Conservation (phyloP, 169 alveolate genomes). For the Eimeria sp. region DNA sequence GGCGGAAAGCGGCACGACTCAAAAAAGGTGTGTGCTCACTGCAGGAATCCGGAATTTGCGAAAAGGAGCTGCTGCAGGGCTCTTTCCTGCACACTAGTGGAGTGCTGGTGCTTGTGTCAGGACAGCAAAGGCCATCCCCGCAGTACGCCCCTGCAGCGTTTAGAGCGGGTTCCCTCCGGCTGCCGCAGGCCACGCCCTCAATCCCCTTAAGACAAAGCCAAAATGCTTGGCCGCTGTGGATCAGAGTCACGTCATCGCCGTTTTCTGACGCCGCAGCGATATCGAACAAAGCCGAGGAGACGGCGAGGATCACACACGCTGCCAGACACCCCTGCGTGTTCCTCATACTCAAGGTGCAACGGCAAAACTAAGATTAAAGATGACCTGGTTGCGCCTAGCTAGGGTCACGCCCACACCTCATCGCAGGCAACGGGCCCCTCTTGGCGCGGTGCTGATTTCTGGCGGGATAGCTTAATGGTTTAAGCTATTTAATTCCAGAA, state of each 20-base stretch:
- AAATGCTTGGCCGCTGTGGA: conserved; percentile 31
- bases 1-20: not conserved
- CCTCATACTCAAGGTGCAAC: conserved; percentile 22
- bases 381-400: not conserved
- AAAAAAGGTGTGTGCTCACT: not conserved
- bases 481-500: not conserved
- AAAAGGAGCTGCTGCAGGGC: conserved; percentile 8
- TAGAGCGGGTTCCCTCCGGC: conserved; percentile 68
- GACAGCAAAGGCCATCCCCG: conserved; percentile 65
- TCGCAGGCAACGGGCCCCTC: not conserved
- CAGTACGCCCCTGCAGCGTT: conserved; percentile 14
- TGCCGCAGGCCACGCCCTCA: conserved; percentile 70
- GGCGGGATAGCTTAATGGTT: not conserved
- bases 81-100: conserved; percentile 23
- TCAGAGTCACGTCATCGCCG: not conserved
- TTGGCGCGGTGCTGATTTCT: not conserved
- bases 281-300: not conserved
- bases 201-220: conserved; percentile 53
- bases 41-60: not conserved
- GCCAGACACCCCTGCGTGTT: not conserved
- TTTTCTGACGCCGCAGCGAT: not conserved
- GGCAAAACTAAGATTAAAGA: not conserved
- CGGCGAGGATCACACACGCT: not conserved
- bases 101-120: not conserved
- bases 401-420: not conserved